Evolutionary conservation across 306 rosid genomes (phyloP).

Genomic region (Oemleria cerasiformis): DNA sequence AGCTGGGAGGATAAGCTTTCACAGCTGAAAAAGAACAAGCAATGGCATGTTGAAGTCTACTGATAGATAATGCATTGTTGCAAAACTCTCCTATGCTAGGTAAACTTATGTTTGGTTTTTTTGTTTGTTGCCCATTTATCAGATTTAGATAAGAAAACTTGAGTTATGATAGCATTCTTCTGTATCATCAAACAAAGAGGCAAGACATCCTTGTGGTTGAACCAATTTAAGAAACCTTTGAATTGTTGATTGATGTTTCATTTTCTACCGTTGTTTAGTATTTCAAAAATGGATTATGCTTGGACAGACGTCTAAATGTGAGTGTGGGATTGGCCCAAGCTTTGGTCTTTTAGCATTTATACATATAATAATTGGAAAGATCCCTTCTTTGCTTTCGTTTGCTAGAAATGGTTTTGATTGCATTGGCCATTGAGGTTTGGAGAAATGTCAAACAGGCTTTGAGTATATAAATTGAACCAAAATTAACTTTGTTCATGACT

Average conservation of each 20-base stretch:
- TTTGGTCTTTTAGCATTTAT: not conserved
- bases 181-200: conserved; percentile 24
- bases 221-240: conserved; percentile 18
- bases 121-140: conserved; percentile 18
- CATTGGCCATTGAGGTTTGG: too few relatives aligned
- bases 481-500: too few relatives aligned
- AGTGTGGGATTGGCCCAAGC: too few relatives aligned
- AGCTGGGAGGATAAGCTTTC: conserved; percentile 91
- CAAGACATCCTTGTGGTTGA: conserved; percentile 22
- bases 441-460: too few relatives aligned
- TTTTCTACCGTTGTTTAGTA: not conserved
- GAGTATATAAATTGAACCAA: too few relatives aligned
- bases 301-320: too few relatives aligned
- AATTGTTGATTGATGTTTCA: conserved; percentile 1
- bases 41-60: conserved; percentile 98
- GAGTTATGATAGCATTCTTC: conserved; percentile 25
- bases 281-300: too few relatives aligned
- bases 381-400: too few relatives aligned
- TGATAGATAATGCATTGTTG: conserved; percentile 32
- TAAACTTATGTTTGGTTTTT: not conserved
- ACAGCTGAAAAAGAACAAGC: conserved; percentile 90
- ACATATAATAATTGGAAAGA: not conserved
- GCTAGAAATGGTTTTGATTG: too few relatives aligned
- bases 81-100: conserved; percentile 17
- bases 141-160: conserved; percentile 28